Conservation (phyloP, 1,284 basidiomycete genomes). For the Gymnopus androsaceus region DNA sequence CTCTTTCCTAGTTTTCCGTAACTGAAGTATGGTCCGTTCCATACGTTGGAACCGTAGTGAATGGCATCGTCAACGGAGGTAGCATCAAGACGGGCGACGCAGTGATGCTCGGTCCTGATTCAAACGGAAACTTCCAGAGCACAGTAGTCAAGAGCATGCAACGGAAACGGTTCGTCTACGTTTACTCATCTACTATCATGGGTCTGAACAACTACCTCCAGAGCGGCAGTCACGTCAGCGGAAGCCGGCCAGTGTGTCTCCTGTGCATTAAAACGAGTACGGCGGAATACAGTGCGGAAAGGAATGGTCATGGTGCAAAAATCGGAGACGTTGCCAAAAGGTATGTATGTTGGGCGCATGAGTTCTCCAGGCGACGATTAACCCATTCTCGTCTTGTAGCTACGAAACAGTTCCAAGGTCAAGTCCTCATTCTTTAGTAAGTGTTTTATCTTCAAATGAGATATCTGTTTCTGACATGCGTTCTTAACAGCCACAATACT, state of each 20-base stretch:
- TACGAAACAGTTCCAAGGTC: slow-evolving; percentile 78
- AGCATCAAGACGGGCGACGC: slow-evolving; percentile 79
- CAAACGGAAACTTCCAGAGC: slow-evolving; percentile 85
- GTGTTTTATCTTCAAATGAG: slow-evolving; percentile 25
- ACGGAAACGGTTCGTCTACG: slow-evolving; percentile 71
- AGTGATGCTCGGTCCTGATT: slow-evolving; percentile 89
- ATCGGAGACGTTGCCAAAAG: slow-evolving; percentile 76
- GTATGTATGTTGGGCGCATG: slow-evolving; percentile 34
- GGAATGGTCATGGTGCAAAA: slow-evolving; percentile 91
- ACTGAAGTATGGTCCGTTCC: slow-evolving; percentile 90
- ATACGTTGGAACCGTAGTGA: slow-evolving; percentile 94
- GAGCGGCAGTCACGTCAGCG: slow-evolving; percentile 81
- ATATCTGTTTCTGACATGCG: slow-evolving; percentile 27
- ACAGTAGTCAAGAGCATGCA: slow-evolving; percentile 92
- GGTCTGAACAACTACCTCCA: slow-evolving; percentile 26
- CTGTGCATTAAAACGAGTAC: slow-evolving; percentile 89
- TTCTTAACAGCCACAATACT: slow-evolving; percentile 74
- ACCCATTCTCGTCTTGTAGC: slow-evolving; percentile 44
- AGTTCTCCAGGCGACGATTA: slow-evolving; percentile 3
- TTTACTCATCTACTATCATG: background rate
- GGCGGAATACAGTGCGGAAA: slow-evolving; percentile 83
- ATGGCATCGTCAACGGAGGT: slow-evolving; percentile 85
- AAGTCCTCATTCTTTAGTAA: slow-evolving; percentile 82
- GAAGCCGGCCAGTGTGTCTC: slow-evolving; percentile 96
- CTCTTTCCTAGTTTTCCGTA: slow-evolving; percentile 62